Percentiles rank a stretch among this genome's conserved stretches.
These are phyloP conservation scores for Colletotrichum neosansevieriae DNA, from an alignment of 2,329 filamentous ascomycete species.

Conservation along the genomic window DNA sequence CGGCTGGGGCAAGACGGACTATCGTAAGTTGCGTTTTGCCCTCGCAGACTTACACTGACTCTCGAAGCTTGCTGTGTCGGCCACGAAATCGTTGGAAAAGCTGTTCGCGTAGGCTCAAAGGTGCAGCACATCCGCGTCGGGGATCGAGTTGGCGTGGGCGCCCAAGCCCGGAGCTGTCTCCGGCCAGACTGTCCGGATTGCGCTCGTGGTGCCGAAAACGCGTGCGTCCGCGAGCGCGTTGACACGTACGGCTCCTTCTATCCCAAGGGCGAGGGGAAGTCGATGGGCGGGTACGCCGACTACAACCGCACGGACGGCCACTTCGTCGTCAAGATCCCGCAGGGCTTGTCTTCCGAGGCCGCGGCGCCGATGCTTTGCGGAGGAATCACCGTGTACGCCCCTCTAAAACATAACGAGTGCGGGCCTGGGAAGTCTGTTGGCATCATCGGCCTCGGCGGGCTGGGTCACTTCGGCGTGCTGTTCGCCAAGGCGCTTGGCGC, in stretches of 20 bases:
- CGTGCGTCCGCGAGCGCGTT: slow-evolving; percentile 54
- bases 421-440: slow-evolving; percentile 78
- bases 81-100: slow-evolving; percentile 73
- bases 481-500: slow-evolving; percentile 77
- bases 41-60: background rate
- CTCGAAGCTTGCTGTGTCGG: slow-evolving; percentile 64
- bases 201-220: slow-evolving; percentile 53
- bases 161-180: slow-evolving; percentile 68
- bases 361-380: slow-evolving; percentile 77
- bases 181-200: slow-evolving; percentile 57
- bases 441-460: slow-evolving; percentile 75
- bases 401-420: slow-evolving; percentile 71
- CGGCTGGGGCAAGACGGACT: slow-evolving; percentile 60
- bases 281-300: slow-evolving; percentile 65
- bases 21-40: slow-evolving; percentile 47
- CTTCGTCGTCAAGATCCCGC: slow-evolving; percentile 65
- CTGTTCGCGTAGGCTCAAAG: slow-evolving; percentile 63
- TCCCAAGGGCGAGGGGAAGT: slow-evolving; percentile 57
- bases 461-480: slow-evolving; percentile 77
- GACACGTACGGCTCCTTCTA: slow-evolving; percentile 66
- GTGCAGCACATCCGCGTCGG: slow-evolving; percentile 66
- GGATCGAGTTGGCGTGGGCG: slow-evolving; percentile 73
- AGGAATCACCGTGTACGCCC: slow-evolving; percentile 75
- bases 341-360: slow-evolving; percentile 52
- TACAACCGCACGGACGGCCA: slow-evolving; percentile 50